Evolutionary conservation across 306 rosid genomes (phyloP), one percentile per base, ranked within the genome.

Genomic region (Cucumis melo): DNA sequence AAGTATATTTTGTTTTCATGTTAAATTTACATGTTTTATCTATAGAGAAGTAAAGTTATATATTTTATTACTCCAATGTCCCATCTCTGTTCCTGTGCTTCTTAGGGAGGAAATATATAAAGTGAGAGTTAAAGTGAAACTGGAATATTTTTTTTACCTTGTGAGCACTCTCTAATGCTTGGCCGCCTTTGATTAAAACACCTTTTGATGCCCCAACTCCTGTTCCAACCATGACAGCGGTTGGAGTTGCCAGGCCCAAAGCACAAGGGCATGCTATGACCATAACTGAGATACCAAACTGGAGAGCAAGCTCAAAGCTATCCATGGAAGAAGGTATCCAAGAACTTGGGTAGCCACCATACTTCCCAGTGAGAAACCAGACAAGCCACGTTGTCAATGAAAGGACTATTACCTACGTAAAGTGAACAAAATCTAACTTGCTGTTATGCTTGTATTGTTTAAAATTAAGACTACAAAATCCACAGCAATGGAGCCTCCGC

Each of bases 211-310:
- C 98, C 39, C 98, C 98, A 61, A 92, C 96, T 67, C 98, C 96
- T 8, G 96, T 92, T 55, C 94, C 98, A 75, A 92, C 98, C 98
- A 92, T 90, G 77, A 92, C 94, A 4, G 98, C 96, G 7, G 98
- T 92, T 19, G 98, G 98, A 54, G 98, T 92, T 20, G 96, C 98
- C 48, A 92, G 87, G 80, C 98, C 98, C 64, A 90, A 82, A 75
- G 98, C 96, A 88, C 98, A 92, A 78, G 98, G 98, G 79, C 98
- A 92, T 10, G 98, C 98, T 77, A 90, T 92, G 81, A 92, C 98
- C 90, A 92, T 87, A 21, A 90, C 94, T 3, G 96, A 89, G 21
- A 92, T 92, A 34, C 94, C 96, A 80, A 92, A 92, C 84, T 90
- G 92, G 66, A 92, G 94, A 39, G 98, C 92, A 77, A 92, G 92